Evolutionary conservation across 345 rosid species (phyloP).

Genomic region (Hibiscus syriacus): DNA sequence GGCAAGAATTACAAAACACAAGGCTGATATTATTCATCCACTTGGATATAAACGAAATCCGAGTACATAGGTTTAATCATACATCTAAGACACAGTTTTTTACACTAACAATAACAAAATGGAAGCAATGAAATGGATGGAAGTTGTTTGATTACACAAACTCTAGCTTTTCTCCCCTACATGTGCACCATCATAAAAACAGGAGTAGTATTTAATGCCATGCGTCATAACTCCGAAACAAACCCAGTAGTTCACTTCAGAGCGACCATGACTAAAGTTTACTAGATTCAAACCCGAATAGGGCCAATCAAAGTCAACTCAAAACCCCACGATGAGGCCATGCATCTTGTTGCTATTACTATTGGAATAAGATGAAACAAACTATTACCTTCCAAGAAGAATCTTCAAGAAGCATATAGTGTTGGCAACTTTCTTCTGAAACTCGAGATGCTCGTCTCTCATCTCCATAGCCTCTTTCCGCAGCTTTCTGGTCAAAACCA

Average conservation of each 20-base stretch:
- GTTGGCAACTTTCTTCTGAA: constrained; percentile 68
- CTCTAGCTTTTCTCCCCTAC: not conserved
- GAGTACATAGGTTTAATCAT: too few relatives aligned
- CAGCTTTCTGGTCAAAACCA: constrained; percentile 59
- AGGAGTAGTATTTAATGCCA: too few relatives aligned
- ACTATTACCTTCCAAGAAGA: constrained; percentile 68
- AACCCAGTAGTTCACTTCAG: too few relatives aligned
- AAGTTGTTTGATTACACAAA: not conserved
- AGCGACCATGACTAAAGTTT: not conserved
- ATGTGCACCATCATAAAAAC: not conserved
- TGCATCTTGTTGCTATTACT: not conserved
- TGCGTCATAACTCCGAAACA: too few relatives aligned
- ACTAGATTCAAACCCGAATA: not conserved
- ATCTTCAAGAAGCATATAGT: constrained; percentile 54
- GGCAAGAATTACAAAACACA: too few relatives aligned
- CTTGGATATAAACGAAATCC: too few relatives aligned
- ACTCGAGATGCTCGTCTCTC: constrained; percentile 88
- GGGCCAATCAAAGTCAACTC: not conserved
- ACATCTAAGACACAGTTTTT: too few relatives aligned
- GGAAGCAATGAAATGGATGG: too few relatives aligned
- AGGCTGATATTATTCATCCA: too few relatives aligned
- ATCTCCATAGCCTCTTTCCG: constrained; percentile 87
- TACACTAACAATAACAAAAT: not conserved
- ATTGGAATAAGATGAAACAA: not conserved
- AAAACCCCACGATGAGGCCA: too few relatives aligned